Base-by-base conservation (phyloP, 495 filamentous ascomycete species). In the Tuber magnatum region DNA sequence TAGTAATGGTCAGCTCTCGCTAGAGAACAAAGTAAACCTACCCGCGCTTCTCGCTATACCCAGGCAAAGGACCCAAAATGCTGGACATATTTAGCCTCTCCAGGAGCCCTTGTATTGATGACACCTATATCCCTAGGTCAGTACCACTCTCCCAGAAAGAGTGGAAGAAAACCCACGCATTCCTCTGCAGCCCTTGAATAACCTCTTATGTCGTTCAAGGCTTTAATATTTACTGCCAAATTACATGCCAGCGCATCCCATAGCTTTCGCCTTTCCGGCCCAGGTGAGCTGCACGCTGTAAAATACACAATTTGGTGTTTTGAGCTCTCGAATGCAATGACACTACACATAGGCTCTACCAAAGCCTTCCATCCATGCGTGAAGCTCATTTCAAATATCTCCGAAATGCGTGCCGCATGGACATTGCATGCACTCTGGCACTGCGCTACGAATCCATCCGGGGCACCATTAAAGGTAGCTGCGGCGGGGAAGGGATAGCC, bases 371-470 rank as follows among this genome's bases (percentile, higher is more conserved):
- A 65, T 18, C 56, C 56, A 18, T 65, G 56, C 3, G 28, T 18
- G 56, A 65, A 65, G 56, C 56, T 65, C 56, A 65, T 35, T 35
- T 65, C 56, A 65, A 65, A 65, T 65, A 65, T 65, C 56, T 65
- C 56, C 18, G 56, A 65, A 65, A 65, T 35, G 10, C 56, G 56
- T 35, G 56, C 56, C 56, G 56, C 56, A 65, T 65, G 56, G 2
- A 65, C 56, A 65, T 65, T 65, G 56, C 56, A 65, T 12, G 56
- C 9, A 6, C 16, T 65, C 28, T 65, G 56, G 28, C 56, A 65
- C 56, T 65, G 56, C 16, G 56, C 56, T 18, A 65, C 28, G 6
- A 65, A 65, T 32, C 56, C 56, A 14, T 65, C 56, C 6, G 56
- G 56, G 28, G 56, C 56, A 20, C 28, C 28, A 28, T 4, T 32